These are phyloP conservation scores for Setaria viridis DNA, from an alignment of 202 grass and related monocot species.

Conservation along the genomic window DNA sequence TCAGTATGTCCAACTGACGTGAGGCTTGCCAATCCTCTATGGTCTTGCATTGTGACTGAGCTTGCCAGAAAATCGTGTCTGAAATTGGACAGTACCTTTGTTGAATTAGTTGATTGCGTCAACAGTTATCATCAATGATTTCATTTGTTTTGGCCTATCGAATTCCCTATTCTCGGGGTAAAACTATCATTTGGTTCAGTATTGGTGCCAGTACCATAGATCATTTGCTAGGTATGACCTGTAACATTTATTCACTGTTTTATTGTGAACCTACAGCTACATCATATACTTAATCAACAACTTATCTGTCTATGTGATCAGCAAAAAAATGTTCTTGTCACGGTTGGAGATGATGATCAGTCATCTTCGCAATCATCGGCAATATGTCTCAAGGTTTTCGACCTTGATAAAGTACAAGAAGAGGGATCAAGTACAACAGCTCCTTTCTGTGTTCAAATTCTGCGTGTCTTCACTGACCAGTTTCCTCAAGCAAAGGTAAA, in stretches of 20 bases:
- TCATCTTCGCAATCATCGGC: constrained; percentile 70
- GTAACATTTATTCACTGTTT: neutral
- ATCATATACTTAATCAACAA: constrained; percentile 30
- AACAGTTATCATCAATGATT: neutral
- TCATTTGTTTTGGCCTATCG: neutral
- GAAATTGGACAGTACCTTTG: neutral
- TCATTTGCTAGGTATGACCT: neutral
- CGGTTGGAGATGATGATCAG: constrained; percentile 93
- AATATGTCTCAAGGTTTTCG: constrained; percentile 93
- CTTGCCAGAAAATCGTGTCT: neutral
- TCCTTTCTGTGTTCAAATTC: constrained; percentile 96
- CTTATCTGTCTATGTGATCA: constrained; percentile 50
- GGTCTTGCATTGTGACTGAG: neutral
- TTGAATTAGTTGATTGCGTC: neutral
- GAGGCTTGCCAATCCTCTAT: neutral
- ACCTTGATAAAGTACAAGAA: constrained; percentile 98
- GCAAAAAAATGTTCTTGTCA: constrained; percentile 93
- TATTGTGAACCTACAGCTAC: constrained; percentile 25
- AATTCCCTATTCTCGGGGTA: neutral
- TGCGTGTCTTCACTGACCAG: constrained; percentile 87
- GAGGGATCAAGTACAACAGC: constrained; percentile 80
- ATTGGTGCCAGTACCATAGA: constrained; percentile 11
- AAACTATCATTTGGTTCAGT: neutral
- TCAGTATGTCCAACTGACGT: neutral
- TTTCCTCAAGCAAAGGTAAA: constrained; percentile 93